These are phyloP conservation scores for Oryza nivara DNA, from an alignment of 176 grass and related monocot genomes.

Conservation along the genomic window DNA sequence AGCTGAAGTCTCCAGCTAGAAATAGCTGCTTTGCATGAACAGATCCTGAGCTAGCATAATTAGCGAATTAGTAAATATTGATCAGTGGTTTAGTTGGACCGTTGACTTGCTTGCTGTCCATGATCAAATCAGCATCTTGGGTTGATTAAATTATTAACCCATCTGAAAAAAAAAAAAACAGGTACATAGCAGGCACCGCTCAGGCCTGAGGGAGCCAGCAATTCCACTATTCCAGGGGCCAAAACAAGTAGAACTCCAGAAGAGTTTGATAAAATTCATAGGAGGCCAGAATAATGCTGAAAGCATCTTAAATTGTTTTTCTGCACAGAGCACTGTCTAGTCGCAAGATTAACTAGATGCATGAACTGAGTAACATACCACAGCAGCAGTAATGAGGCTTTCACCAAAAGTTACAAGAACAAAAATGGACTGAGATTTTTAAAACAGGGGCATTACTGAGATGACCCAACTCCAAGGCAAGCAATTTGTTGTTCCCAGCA, in stretches of 20 bases:
- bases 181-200: neutral
- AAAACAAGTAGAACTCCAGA: no score
- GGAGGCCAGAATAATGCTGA: neutral
- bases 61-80: neutral
- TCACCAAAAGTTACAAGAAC: neutral
- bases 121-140: constrained; percentile 14
- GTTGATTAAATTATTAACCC: neutral
- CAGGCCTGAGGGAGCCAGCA: neutral
- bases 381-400: neutral
- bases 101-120: neutral
- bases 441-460: neutral
- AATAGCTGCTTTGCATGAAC: neutral
- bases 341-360: neutral
- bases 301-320: neutral
- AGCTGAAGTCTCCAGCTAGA: neutral
- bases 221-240: no score
- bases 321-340: neutral
- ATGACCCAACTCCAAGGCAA: neutral
- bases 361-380: neutral
- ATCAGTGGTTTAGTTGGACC: neutral
- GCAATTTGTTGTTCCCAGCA: neutral
- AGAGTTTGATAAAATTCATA: neutral
- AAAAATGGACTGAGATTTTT: neutral
- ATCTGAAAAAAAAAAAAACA: neutral
- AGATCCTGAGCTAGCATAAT: neutral